phyloP scores from a whole-genome alignment of 495 filamentous ascomycete species.

The Aspergillus nidulans region DNA sequence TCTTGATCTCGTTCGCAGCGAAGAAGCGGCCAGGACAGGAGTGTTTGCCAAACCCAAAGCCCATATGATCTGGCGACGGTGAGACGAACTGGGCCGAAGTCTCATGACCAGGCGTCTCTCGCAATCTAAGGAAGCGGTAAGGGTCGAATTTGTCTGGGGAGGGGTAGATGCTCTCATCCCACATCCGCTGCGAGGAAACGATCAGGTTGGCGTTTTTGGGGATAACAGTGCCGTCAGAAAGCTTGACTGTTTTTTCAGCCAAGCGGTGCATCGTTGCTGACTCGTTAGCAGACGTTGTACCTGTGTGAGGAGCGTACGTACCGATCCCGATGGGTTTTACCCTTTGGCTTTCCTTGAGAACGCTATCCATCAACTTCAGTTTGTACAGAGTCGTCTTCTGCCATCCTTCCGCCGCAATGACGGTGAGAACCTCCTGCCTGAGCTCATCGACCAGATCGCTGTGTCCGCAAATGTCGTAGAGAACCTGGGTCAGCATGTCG shows the following conservation, averaged over 20 bases:
- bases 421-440: constrained; percentile 35
- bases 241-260: constrained; percentile 20
- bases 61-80: constrained; percentile 31
- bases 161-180: constrained; percentile 34
- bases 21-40: constrained; percentile 51
- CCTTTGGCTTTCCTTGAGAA: constrained; percentile 41
- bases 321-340: constrained; percentile 26
- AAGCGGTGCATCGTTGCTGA: constrained; percentile 38
- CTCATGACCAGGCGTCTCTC: constrained; percentile 28
- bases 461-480: constrained; percentile 34
- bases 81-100: constrained; percentile 32
- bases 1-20: constrained; percentile 40
- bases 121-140: constrained; percentile 33
- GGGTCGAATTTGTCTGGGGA: constrained; percentile 39
- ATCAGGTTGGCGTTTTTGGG: constrained; percentile 21
- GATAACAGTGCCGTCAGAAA: constrained; percentile 20
- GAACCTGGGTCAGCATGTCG: constrained; percentile 22
- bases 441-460: constrained; percentile 31
- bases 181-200: constrained; percentile 23
- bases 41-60: constrained; percentile 45
- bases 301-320: constrained; percentile 17
- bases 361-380: constrained; percentile 43
- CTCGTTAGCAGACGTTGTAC: background rate
- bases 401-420: constrained; percentile 32
- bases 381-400: constrained; percentile 34